Evolutionary conservation across 2,329 filamentous ascomycete species (phyloP).

Genomic region (Penicillium palitans): DNA sequence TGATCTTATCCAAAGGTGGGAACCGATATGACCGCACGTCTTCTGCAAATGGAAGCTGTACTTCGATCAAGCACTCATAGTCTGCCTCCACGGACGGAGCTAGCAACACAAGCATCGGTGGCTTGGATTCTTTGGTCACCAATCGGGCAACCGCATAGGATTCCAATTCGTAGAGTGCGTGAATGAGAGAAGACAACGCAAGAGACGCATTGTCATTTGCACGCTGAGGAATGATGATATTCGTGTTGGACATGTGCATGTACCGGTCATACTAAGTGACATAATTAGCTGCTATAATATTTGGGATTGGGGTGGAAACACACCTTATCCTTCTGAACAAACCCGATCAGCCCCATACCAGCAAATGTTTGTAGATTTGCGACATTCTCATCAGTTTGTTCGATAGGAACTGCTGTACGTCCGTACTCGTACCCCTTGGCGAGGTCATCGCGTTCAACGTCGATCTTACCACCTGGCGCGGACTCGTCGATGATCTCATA

Average conservation of each 20-base stretch:
- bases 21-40: constrained; percentile 90
- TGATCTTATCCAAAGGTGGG: constrained; percentile 80
- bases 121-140: constrained; percentile 78
- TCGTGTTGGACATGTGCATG: constrained; percentile 78
- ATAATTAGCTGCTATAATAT: neutral
- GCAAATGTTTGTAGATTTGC: constrained; percentile 80
- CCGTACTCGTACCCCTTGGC: constrained; percentile 96
- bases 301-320: constrained; percentile 16
- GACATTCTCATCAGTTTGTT: constrained; percentile 79
- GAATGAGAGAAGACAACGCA: constrained; percentile 84
- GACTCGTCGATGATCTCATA: constrained; percentile 78
- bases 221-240: constrained; percentile 73
- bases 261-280: constrained; percentile 71
- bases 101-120: constrained; percentile 74
- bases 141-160: constrained; percentile 84
- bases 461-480: constrained; percentile 74
- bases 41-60: constrained; percentile 89
- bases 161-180: constrained; percentile 80
- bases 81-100: constrained; percentile 76
- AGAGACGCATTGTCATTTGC: constrained; percentile 79
- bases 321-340: constrained; percentile 72
- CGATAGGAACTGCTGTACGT: constrained; percentile 85
- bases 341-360: constrained; percentile 80
- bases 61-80: constrained; percentile 83
- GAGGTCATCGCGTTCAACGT: constrained; percentile 77